Conservation (phyloP, 768 basidiomycete species). For the Hygrophorus russula region DNA sequence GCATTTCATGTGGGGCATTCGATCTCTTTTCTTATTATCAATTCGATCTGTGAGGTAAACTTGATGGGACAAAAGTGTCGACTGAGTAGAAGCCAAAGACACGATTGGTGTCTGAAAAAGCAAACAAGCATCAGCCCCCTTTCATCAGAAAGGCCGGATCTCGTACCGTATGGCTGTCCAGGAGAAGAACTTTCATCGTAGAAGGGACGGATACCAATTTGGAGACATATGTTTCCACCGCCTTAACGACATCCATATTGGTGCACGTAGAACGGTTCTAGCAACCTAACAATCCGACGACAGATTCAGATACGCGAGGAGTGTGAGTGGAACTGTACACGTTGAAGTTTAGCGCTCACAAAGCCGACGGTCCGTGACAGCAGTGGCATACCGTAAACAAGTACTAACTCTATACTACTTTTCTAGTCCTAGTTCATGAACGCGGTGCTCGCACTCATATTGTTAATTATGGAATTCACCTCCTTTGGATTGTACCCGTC, state of each 20-base stretch:
- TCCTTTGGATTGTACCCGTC: no score
- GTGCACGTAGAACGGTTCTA: background rate
- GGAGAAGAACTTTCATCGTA: conserved; percentile 91
- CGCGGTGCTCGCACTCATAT: no score
- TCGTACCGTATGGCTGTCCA: conserved; percentile 88
- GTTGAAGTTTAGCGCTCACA: background rate
- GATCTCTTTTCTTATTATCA: conserved; percentile 84
- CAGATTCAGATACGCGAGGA: no score
- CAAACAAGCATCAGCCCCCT: conserved; percentile 4
- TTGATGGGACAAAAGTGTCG: conserved; percentile 85
- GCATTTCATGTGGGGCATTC: conserved; percentile 96
- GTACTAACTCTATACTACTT: no score
- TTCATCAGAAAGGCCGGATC: background rate
- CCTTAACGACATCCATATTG: conserved; percentile 89
- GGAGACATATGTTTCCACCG: conserved; percentile 86
- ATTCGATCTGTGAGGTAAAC: conserved; percentile 97
- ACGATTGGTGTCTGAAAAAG: conserved; percentile 82
- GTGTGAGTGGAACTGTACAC: background rate
- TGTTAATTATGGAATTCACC: no score
- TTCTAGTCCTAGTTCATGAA: no score
- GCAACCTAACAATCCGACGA: no score
- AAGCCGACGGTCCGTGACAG: no score
- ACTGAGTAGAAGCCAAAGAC: conserved; percentile 89
- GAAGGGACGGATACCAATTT: conserved; percentile 79
- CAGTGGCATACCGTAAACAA: background rate